Conservation (phyloP, 2,329 filamentous ascomycete genomes). For the Arthrobotrys entomopaga region DNA sequence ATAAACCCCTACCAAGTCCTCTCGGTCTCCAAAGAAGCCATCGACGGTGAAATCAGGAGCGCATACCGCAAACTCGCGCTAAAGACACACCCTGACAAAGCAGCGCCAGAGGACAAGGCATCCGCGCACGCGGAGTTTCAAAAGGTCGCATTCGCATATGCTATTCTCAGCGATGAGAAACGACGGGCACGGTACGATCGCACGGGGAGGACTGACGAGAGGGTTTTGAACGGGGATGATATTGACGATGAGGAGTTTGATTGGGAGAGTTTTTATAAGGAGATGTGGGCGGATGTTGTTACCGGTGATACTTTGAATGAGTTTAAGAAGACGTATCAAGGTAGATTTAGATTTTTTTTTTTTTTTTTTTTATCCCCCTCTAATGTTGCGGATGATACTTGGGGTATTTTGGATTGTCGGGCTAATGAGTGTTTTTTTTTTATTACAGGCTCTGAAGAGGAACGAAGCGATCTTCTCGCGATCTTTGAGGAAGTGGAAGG, state of each 20-base stretch:
- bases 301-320: slow-evolving; percentile 77
- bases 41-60: slow-evolving; percentile 81
- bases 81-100: slow-evolving; percentile 90
- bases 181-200: slow-evolving; percentile 87
- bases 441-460: slow-evolving; percentile 80
- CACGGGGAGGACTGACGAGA: slow-evolving; percentile 88
- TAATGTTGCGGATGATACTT: too few relatives aligned
- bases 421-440: neutral
- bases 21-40: slow-evolving; percentile 75
- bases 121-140: slow-evolving; percentile 85
- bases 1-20: slow-evolving; percentile 83
- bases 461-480: slow-evolving; percentile 78
- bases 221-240: slow-evolving; percentile 64
- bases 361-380: neutral
- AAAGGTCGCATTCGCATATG: slow-evolving; percentile 90
- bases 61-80: slow-evolving; percentile 92
- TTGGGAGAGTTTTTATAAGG: slow-evolving; percentile 89
- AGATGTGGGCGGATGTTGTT: slow-evolving; percentile 81
- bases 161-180: slow-evolving; percentile 83
- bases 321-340: slow-evolving; percentile 76
- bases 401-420: too few relatives aligned
- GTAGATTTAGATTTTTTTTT: slow-evolving; percentile 34
- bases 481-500: slow-evolving; percentile 80
- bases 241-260: slow-evolving; percentile 82
- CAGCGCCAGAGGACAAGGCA: slow-evolving; percentile 72